A percentile compares a stretch with the other conserved stretches of the same genome.
phyloP scores from a whole-genome alignment of 306 rosid species.

The Psophocarpus tetragonolobus region DNA sequence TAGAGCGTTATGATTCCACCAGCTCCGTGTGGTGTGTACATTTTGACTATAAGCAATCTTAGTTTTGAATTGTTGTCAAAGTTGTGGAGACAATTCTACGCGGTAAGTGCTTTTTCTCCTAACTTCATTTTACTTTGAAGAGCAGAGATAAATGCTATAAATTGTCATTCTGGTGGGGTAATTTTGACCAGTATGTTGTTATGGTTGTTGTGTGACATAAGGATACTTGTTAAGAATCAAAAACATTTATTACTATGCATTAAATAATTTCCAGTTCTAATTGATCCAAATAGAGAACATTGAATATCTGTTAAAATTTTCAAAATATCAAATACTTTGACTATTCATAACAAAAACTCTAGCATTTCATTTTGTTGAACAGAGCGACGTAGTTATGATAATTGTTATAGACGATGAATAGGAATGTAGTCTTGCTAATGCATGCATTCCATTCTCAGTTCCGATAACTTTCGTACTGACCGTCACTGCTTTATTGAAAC shows the following conservation, averaged over 20 bases:
- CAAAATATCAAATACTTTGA: neutral
- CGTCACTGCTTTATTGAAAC: constrained; percentile 38
- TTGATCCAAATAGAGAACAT: neutral
- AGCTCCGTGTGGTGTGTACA: neutral
- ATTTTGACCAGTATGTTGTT: too few relatives aligned
- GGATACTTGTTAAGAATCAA: neutral
- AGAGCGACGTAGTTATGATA: neutral
- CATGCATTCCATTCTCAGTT: constrained; percentile 19
- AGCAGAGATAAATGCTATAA: neutral
- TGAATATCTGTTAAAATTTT: neutral
- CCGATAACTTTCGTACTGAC: neutral
- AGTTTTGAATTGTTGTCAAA: constrained; percentile 17
- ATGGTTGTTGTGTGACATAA: neutral
- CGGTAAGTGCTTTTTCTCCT: constrained; percentile 9
- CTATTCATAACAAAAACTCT: neutral
- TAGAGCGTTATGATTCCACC: neutral
- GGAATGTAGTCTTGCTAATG: neutral
- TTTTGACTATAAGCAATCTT: neutral
- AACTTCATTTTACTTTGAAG: neutral
- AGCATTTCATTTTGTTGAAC: constrained; percentile 15
- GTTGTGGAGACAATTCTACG: constrained; percentile 18
- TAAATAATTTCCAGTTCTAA: neutral
- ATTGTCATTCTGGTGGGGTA: too few relatives aligned
- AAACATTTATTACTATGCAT: neutral
- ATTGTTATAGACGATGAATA: neutral